Base-by-base conservation (phyloP, 2,329 filamentous ascomycete species). In the Coniochaeta hoffmannii region DNA sequence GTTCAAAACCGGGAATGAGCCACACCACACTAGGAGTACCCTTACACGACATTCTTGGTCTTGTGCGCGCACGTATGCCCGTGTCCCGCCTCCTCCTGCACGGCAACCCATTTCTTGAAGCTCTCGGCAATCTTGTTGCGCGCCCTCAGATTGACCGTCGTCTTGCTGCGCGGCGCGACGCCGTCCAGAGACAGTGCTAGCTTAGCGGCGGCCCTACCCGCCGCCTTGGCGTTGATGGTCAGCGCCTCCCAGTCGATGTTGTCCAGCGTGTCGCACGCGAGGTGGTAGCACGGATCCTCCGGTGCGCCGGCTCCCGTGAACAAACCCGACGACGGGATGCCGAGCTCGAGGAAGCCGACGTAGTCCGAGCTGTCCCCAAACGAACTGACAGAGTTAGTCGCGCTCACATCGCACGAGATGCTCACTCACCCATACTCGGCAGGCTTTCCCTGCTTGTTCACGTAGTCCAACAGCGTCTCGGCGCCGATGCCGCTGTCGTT, bases 341-440 rank as follows among this genome's bases (percentile, higher is more conserved):
- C 77, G 26, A 76, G 70, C 36, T 79, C 71, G 32, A 81, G 71
- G 71, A 87, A 86, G 1, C 79, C 76, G 12, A 77, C 80, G 59
- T 86, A 86, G 63, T 87, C 83, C 8, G 76, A 82, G 50, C 82
- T 77, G 3, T 79, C 81, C 34, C 78, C 75, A 58, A 83, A 83
- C 28, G 49, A 50, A 4, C 4, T 72, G 76, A 79, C 68, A 62
- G 15, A 65, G 63, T 24, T 63, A 64, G 65, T 71, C 76, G 62
- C 68, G 76, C n/a, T n/a, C n/a, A n/a, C n/a, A n/a, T n/a, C n/a
- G n/a, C n/a, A n/a, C n/a, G n/a, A n/a, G n/a, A n/a, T n/a, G n/a
- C n/a, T 22, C 4, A 28, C 61, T 31, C 53, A 63, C 61, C 55
- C 58, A 14, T 56, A 54, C 3, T 53, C 28, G 0, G 68, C 64